These are phyloP conservation scores for Blastomyces parvus DNA, from an alignment of 2,329 filamentous ascomycete species.

Conservation along the genomic window DNA sequence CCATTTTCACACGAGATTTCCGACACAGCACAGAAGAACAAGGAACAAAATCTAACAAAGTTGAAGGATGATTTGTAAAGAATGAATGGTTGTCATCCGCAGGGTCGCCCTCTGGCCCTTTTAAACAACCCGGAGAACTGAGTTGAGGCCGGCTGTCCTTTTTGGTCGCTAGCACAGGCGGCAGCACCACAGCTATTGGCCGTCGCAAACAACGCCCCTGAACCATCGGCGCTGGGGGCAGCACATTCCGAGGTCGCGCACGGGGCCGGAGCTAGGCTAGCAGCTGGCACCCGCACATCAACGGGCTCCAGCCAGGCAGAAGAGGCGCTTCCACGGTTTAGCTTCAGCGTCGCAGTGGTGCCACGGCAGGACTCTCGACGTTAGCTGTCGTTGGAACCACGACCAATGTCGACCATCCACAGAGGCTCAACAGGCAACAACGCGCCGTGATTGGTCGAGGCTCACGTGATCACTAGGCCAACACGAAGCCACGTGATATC, in stretches of 20 bases:
- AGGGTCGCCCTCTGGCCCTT: background rate
- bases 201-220: background rate
- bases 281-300: background rate
- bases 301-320: background rate
- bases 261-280: no score
- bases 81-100: background rate
- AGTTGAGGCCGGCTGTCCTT: background rate
- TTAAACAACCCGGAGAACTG: background rate
- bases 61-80: background rate
- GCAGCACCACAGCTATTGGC: conserved; percentile 24
- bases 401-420: no score
- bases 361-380: background rate
- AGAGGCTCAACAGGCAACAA: background rate
- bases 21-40: background rate
- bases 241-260: background rate
- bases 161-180: conserved; percentile 10
- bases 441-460: background rate
- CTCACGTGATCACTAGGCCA: background rate
- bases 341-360: background rate
- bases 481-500: background rate
- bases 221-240: background rate
- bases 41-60: background rate
- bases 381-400: background rate
- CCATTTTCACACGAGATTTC: conserved; percentile 17
- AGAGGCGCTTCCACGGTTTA: background rate